A percentile compares a stretch with the other conserved stretches of the same genome.
Evolutionary conservation across 768 basidiomycete genomes (phyloP).

Genomic region (Hortiboletus flavorubellus): DNA sequence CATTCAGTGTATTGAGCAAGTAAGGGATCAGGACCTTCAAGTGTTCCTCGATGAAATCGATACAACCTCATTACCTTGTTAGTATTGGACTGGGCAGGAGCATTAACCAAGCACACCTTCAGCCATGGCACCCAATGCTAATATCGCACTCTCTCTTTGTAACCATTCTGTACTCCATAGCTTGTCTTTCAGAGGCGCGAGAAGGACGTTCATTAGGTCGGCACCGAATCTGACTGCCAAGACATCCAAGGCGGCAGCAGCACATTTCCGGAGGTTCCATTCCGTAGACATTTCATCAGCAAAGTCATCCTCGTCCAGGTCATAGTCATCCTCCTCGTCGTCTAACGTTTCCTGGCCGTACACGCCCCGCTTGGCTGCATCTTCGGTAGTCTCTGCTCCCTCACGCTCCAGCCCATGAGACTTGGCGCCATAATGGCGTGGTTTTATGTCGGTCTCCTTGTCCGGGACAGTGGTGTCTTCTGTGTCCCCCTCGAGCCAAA

Average conservation of each 20-base stretch:
- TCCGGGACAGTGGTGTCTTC: slow-evolving; percentile 91
- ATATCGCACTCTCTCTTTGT: slow-evolving; percentile 90
- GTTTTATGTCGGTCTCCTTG: slow-evolving; percentile 94
- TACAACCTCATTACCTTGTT: slow-evolving; percentile 65
- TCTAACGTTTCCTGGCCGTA: slow-evolving; percentile 82
- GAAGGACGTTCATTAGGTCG: slow-evolving; percentile 85
- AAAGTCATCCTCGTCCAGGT: slow-evolving; percentile 80
- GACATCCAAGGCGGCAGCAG: slow-evolving; percentile 95
- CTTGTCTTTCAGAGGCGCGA: slow-evolving; percentile 89
- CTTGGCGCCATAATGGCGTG: slow-evolving; percentile 85
- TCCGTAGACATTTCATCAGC: slow-evolving; percentile 97
- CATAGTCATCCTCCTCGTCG: slow-evolving; percentile 84
- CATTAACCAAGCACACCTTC: slow-evolving; percentile 61
- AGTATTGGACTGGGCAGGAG: neutral
- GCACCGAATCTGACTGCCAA: slow-evolving; percentile 88
- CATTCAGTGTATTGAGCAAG: slow-evolving; percentile 84
- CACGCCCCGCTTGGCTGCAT: slow-evolving; percentile 45
- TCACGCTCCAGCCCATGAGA: slow-evolving; percentile 84
- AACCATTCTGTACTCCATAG: slow-evolving; percentile 93
- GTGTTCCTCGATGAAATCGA: slow-evolving; percentile 93
- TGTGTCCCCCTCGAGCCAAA: slow-evolving; percentile 89
- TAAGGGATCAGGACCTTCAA: slow-evolving; percentile 91
- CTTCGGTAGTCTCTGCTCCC: slow-evolving; percentile 35
- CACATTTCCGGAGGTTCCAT: slow-evolving; percentile 98
- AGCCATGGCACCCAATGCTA: slow-evolving; percentile 97